Evolutionary conservation across 306 rosid genomes (phyloP).

Genomic region (Argentina anserina): DNA sequence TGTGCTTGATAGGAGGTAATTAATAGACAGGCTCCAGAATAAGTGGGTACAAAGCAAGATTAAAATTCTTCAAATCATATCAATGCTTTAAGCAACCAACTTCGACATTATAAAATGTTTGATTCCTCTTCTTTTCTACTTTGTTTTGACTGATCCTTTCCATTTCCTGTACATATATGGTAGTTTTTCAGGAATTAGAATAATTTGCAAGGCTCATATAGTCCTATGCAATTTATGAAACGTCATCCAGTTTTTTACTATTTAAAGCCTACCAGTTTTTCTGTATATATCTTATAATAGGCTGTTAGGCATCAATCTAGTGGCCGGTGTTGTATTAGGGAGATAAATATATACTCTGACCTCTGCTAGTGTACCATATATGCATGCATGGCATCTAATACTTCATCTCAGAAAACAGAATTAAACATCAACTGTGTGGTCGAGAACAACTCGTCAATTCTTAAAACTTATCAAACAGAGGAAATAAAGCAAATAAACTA

Average conservation of each 20-base stretch:
- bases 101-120: slow-evolving; percentile 37
- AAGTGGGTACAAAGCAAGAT: slow-evolving; percentile 74
- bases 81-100: slow-evolving; percentile 60
- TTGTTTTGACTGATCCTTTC: slow-evolving; percentile 47
- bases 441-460: slow-evolving; percentile 51
- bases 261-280: not conserved
- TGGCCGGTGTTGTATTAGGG: slow-evolving; percentile 27
- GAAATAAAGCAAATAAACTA: not conserved
- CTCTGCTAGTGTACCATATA: slow-evolving; percentile 10
- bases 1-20: slow-evolving; percentile 16
- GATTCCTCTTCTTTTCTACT: slow-evolving; percentile 37
- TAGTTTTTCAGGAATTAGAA: slow-evolving; percentile 34
- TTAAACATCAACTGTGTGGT: slow-evolving; percentile 19
- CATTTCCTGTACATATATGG: not conserved
- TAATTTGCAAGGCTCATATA: slow-evolving; percentile 15
- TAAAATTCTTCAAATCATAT: slow-evolving; percentile 58
- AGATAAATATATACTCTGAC: slow-evolving; percentile 27
- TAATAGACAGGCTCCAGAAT: slow-evolving; percentile 35
- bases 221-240: not conserved
- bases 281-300: slow-evolving; percentile 1
- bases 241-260: not conserved
- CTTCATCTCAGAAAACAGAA: slow-evolving; percentile 23
- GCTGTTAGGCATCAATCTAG: slow-evolving; percentile 35
- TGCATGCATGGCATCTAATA: slow-evolving; percentile 46
- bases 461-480: not conserved